These are phyloP conservation scores for Chlamydomonas incerta DNA, from an alignment of 139 green algal genomes.

Conservation along the genomic window DNA sequence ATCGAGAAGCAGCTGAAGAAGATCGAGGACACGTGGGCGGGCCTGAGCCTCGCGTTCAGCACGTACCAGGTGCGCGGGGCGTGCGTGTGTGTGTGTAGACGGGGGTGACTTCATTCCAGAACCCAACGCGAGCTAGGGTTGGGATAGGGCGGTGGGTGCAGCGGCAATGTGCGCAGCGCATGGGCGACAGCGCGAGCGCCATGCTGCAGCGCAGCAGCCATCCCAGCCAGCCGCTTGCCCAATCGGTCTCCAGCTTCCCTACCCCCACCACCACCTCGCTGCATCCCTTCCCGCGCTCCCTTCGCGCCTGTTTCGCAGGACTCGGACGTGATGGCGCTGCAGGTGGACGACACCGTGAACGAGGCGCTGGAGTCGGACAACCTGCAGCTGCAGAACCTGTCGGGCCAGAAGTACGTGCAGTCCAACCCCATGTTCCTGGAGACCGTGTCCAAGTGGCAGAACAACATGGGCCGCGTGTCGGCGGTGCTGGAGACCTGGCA, in stretches of 20 bases:
- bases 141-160: too few species aligned
- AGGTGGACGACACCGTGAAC: constrained; percentile 77
- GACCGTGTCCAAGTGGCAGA: constrained; percentile 88
- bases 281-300: neutral
- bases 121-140: too few species aligned
- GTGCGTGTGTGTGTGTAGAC: too few species aligned
- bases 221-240: too few species aligned
- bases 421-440: constrained; percentile 91
- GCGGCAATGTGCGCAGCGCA: too few species aligned
- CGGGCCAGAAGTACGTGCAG: constrained; percentile 88
- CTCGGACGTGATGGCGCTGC: constrained; percentile 70
- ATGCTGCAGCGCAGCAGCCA: too few species aligned
- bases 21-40: constrained; percentile 89
- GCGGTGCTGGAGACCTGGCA: constrained; percentile 82
- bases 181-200: too few species aligned
- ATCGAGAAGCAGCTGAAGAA: constrained; percentile 89
- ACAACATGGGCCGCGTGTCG: constrained; percentile 88
- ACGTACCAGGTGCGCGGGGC: constrained; percentile 66
- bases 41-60: constrained; percentile 75
- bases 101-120: too few species aligned
- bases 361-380: constrained; percentile 92
- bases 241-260: too few species aligned
- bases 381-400: constrained; percentile 91
- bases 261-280: too few species aligned
- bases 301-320: constrained; percentile 63